Evolutionary conservation across 805 yeast species (phyloP).

Genomic region (Kodamaea hsintzibuensis): DNA sequence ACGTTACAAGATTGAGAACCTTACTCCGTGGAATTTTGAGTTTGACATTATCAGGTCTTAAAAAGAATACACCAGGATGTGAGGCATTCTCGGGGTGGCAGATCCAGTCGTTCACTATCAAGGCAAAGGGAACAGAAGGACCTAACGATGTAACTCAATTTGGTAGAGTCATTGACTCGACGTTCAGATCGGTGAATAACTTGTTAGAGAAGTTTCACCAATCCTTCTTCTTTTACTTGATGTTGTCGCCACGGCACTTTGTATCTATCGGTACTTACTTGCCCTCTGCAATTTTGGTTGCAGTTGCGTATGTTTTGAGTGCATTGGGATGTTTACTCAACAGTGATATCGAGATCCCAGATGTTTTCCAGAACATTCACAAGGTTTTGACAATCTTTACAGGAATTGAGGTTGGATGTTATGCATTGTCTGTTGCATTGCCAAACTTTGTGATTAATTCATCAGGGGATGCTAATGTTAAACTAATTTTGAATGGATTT

Average conservation of each 20-base stretch:
- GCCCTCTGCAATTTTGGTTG: slow-evolving; percentile 77
- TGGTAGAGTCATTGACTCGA: slow-evolving; percentile 87
- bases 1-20: slow-evolving; percentile 56
- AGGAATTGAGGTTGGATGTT: slow-evolving; percentile 25
- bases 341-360: slow-evolving; percentile 30
- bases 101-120: slow-evolving; percentile 82
- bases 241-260: slow-evolving; percentile 75
- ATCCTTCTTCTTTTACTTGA: slow-evolving; percentile 87
- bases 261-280: slow-evolving; percentile 93
- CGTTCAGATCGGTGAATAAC: slow-evolving; percentile 86
- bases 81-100: slow-evolving; percentile 97
- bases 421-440: slow-evolving; percentile 23
- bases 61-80: slow-evolving; percentile 58
- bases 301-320: slow-evolving; percentile 67
- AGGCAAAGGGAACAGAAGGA: slow-evolving; percentile 62
- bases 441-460: slow-evolving; percentile 22
- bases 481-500: slow-evolving; percentile 19
- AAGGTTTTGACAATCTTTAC: slow-evolving; percentile 29
- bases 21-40: slow-evolving; percentile 65
- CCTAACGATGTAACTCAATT: slow-evolving; percentile 81
- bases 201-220: slow-evolving; percentile 95
- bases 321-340: slow-evolving; percentile 59
- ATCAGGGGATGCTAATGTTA: slow-evolving; percentile 15
- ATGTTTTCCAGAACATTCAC: slow-evolving; percentile 23
- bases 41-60: slow-evolving; percentile 70